Base-by-base conservation (phyloP, 805 yeast species). In the Nakazawaea molendinolei region DNA sequence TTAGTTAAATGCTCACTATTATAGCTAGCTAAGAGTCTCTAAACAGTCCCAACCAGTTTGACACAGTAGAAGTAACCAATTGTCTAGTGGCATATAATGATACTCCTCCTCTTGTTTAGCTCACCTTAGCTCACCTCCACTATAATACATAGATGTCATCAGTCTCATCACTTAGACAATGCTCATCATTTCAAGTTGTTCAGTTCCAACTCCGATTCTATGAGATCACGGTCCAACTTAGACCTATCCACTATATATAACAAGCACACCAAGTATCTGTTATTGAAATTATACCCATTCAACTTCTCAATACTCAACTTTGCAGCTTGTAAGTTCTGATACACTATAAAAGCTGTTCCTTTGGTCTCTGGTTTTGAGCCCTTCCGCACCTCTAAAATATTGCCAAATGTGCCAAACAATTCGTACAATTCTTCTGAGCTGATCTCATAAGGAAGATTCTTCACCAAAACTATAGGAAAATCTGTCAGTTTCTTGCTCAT, bases 281-380 rank as follows among this genome's bases (percentile, higher is more conserved):
- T 76, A 40, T 71, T 67, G 43, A 70, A 71, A 46, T 76, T 76
- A 41, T 69, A 71, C 1, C 86, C 86, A 35, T 71, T 71, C 35
- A 77, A 50, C 41, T 71, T 77, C n/a, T 63, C 67, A 15, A 66
- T 58, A 0, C 83, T 82, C 22, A 52, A 50, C n/a, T 50, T 52
- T 12, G 83, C 79, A 41, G 65, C 64, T 19, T 55, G 53, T 14
- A 67, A 40, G 30, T 69, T 70, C 34, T 66, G 68, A 50, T 65
- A 79, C 2, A 77, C 67, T 13, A 78, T 68, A 38, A 68, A 64
- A 17, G 79, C 77, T 6, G 78, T 70, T 9, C 83, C 75, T 38
- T 52, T 68, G 2, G 66, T 58, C 12, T 61, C 62, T 8, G 44
- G 49, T 5, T 55, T 53, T n/a, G 49, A 45, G 5, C 73, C 70